phyloP scores from a whole-genome alignment of 257 asterid genomes.

The Solanum arcanum region DNA sequence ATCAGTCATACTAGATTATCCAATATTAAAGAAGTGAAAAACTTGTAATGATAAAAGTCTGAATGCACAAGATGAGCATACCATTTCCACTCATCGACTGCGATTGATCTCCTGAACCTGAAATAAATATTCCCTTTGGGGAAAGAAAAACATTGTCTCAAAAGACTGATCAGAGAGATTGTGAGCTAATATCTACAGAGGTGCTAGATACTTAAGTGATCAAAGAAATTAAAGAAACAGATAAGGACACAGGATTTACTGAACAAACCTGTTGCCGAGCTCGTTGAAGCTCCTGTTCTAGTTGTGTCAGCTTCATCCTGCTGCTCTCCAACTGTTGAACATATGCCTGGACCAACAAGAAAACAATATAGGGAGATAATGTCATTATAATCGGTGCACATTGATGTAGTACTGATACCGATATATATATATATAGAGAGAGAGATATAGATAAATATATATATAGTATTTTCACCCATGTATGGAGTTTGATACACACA shows the following conservation, averaged over 20 bases:
- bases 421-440: neutral
- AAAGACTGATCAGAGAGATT: neutral
- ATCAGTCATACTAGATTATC: neutral
- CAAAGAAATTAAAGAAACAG: neutral
- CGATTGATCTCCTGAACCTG: slow-evolving; percentile 95
- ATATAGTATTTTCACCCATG: neutral
- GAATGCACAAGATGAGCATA: slow-evolving; percentile 23
- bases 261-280: slow-evolving; percentile 88
- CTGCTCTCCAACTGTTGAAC: slow-evolving; percentile 97
- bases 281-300: slow-evolving; percentile 98
- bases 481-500: neutral
- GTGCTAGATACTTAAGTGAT: neutral
- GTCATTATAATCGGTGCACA: neutral
- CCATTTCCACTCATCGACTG: slow-evolving; percentile 92
- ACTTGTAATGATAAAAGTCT: slow-evolving; percentile 4
- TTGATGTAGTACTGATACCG: neutral
- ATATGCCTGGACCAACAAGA: slow-evolving; percentile 57
- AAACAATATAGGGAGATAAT: neutral
- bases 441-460: neutral
- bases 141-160: slow-evolving; percentile 12
- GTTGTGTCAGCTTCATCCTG: slow-evolving; percentile 98
- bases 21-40: neutral
- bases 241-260: neutral
- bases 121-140: slow-evolving; percentile 79
- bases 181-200: neutral